Evolutionary conservation across 1,284 basidiomycete genomes (phyloP).

Genomic region (Pascua guehoae): DNA sequence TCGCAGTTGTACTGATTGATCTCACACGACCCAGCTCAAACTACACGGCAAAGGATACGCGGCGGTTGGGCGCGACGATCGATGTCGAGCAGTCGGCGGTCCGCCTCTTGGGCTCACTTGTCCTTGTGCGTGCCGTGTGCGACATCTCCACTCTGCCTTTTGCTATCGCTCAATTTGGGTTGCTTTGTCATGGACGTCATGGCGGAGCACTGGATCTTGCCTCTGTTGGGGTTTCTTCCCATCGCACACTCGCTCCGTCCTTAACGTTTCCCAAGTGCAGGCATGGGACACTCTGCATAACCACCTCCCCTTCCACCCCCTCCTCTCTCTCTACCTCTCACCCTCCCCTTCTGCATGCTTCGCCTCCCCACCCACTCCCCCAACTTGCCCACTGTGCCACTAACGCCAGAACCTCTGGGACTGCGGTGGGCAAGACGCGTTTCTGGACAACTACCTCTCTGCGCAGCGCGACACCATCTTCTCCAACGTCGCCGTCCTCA

Average conservation of each 20-base stretch:
- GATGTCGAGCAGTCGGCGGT: slow-evolving; percentile 98
- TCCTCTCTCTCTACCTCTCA: slow-evolving; percentile 58
- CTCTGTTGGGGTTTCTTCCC: too few species aligned
- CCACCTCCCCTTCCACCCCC: not conserved
- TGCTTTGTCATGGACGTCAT: too few species aligned
- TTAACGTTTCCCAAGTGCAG: too few species aligned
- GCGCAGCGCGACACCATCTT: slow-evolving; percentile 89
- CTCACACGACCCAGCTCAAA: slow-evolving; percentile 66
- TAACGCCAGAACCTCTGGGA: slow-evolving; percentile 78
- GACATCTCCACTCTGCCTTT: too few species aligned
- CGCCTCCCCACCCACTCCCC: slow-evolving; percentile 23
- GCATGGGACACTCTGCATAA: too few species aligned
- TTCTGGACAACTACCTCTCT: slow-evolving; percentile 93
- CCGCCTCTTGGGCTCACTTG: slow-evolving; percentile 73
- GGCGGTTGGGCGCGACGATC: slow-evolving; percentile 89
- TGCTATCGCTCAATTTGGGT: too few species aligned
- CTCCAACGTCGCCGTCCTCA: slow-evolving; percentile 90
- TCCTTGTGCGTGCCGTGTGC: slow-evolving; percentile 34
- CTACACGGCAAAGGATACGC: slow-evolving; percentile 82
- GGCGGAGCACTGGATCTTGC: too few species aligned
- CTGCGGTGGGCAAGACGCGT: slow-evolving; percentile 95
- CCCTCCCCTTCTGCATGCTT: too few species aligned
- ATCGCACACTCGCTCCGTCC: too few species aligned
- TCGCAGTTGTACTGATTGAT: not conserved
- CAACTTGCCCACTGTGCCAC: too few species aligned